Base-by-base conservation (phyloP, 2,329 filamentous ascomycete species). In the Rhytidhysteron rufulum region DNA sequence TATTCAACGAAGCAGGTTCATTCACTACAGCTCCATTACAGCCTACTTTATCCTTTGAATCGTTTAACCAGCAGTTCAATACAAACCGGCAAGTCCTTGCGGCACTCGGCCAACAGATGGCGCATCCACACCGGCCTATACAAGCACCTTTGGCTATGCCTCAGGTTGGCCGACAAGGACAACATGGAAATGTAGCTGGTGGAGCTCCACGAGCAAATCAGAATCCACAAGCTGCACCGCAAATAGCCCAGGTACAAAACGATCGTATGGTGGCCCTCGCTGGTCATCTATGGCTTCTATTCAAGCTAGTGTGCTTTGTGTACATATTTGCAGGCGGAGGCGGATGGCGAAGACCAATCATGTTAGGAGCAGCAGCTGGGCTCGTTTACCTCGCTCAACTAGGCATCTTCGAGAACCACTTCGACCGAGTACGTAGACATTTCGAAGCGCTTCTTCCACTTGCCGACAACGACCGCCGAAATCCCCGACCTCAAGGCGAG, bases 221-320 rank as follows among this genome's bases (percentile, higher is more conserved):
- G 11, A 32, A 11, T 7, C 17, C 25, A 39, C 30, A 30, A 35
- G 21, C 10, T 2, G 17, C 47, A 42, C 22, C 49, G 56, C 4
- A 50, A 15, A 5, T 9, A 24, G 29, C 13, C 15, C 37, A 31
- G 24, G n/a, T 16, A 6, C 34, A 31, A 24, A 37, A 58, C 17
- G 58, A 61, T 31, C 56, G 55, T 2, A 31, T 60, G 6, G 49
- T 39, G 22, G 53, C 56, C 19, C 40, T 61, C 11, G 57, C 52
- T 1, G 55, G 53, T 15, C 71, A 75, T 19, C 48, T 75, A 18
- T 83, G 80, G 80, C 68, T 82, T 2, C 70, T 81, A 18, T 61
- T 80, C 35, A 73, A 79, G 8, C 58, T 82, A 16, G 73, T 77
- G 42, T 72, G 77, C 42, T 79, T 82, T 52, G 71, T 75, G 40